Percentiles rank a stretch among this genome's conserved stretches.
phyloP scores from a whole-genome alignment of 495 filamentous ascomycete genomes.

The Hypoxylon intermedium region DNA sequence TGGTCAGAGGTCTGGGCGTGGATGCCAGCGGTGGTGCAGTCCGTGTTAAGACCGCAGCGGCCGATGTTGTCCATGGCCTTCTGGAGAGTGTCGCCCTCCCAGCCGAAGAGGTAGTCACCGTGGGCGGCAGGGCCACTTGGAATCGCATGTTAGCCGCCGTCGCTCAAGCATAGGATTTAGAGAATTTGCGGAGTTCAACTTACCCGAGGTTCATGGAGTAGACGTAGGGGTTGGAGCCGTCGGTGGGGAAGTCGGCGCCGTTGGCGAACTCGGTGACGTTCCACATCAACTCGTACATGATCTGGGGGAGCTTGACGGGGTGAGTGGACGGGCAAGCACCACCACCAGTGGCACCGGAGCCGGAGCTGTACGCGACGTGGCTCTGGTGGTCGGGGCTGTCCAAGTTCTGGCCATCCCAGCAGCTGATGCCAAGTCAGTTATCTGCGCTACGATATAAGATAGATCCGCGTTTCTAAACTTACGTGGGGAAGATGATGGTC shows the following conservation, averaged over 20 bases:
- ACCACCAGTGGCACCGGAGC: slow-evolving; percentile 56
- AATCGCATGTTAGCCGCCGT: slow-evolving; percentile 18
- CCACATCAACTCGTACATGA: slow-evolving; percentile 77
- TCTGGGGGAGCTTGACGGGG: slow-evolving; percentile 67
- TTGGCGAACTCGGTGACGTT: slow-evolving; percentile 63
- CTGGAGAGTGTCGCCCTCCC: slow-evolving; percentile 71
- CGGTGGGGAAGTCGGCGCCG: slow-evolving; percentile 60
- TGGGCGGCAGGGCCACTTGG: slow-evolving; percentile 60
- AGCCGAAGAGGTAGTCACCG: slow-evolving; percentile 83
- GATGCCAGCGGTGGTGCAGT: slow-evolving; percentile 56
- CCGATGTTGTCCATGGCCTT: slow-evolving; percentile 61
- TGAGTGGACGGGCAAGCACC: slow-evolving; percentile 67
- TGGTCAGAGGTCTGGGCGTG: slow-evolving; percentile 49
- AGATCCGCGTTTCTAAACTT: slow-evolving; percentile 14
- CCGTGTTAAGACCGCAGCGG: slow-evolving; percentile 62
- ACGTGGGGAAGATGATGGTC: slow-evolving; percentile 68
- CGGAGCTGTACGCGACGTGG: slow-evolving; percentile 66
- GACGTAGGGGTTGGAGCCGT: slow-evolving; percentile 63
- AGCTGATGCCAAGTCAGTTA: slow-evolving; percentile 42
- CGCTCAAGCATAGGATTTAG: not conserved
- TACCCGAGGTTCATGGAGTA: slow-evolving; percentile 60
- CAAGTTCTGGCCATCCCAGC: slow-evolving; percentile 63
- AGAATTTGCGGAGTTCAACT: slow-evolving; percentile 23
- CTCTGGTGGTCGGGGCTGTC: slow-evolving; percentile 69
- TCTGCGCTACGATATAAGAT: too few relatives aligned